Evolutionary conservation across 345 rosid genomes (phyloP), one percentile per base, ranked within the genome.

Genomic region (Hypericum perforatum): DNA sequence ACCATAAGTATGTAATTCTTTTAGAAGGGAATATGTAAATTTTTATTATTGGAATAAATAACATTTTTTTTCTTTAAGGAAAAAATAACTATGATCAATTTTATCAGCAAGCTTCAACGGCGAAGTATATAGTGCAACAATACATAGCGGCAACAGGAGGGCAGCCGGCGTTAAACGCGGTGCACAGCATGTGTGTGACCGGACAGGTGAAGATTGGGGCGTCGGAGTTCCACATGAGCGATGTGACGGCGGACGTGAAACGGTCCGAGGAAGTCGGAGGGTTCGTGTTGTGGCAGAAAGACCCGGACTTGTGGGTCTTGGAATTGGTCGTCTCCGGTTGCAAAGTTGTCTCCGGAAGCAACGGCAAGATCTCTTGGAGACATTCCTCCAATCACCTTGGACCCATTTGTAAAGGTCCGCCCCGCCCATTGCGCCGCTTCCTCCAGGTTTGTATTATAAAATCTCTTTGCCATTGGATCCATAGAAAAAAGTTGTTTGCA

Each of bases 71-170:
- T n/a, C n/a, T n/a, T n/a, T n/a, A n/a, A n/a, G n/a, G n/a, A n/a
- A n/a, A n/a, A n/a, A 22, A 1, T 22, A 22, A 22, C 4, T 1
- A 22, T 22, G 32, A 22, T 22, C 4, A 22, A 22, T 22, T 22
- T 22, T 22, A 22, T 22, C 67, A 92, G 98, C 90, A 92, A 88
- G 95, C 95, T 43, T 88, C 96, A 8, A 92, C 96, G 1, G 98
- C 96, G 0, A 92, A 92, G 65, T 92, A 92, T 65, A 92, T 92
- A 11, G 90, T 88, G 64, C 96, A 88, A 8, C 95, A 92, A 45
- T 92, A 88, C 69, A 70, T 84, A 59, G 95, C 98, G 5, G 96
- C 98, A 0, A 83, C 88, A 0, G 96, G 98, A 67, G 96, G 98
- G 39, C 86, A 76, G 14, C 62, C 69, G 0, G 95, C 94, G 0